Base-by-base conservation (phyloP, 805 yeast species). In the Naumovozyma baii region DNA sequence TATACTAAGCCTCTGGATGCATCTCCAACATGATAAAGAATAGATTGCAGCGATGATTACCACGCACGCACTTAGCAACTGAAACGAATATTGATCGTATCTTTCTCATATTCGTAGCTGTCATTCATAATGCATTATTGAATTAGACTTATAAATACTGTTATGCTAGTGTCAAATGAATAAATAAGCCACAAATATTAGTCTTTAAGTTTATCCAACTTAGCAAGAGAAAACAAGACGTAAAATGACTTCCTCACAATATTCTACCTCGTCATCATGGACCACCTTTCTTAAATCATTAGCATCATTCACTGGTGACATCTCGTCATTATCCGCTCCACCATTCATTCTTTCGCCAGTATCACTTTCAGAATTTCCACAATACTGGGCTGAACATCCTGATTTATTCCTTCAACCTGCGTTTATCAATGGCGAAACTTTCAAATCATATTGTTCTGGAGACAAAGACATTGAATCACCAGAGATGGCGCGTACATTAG, bases 331-430 rank as follows among this genome's bases (percentile, higher is more conserved):
- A 56, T 88, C 98, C 2, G 98, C 98, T 3, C 98, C 98, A 15
- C 96, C 97, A 7, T 92, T 90, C 66, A 92, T 92, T 48, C 70
- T 92, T 48, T 85, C 95, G 3, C 86, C 96, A 18, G 80, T 83
- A 4, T 88, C 96, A 2, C 70, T 86, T 51, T 77, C 77, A 26
- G 98, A 92, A 67, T 92, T 84, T 64, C 83, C 96, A 17, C 90
- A 85, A 61, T 92, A 85, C 66, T 92, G 98, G 96, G 85, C 87
- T 35, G 95, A 88, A 58, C 90, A 85, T 55, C 87, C 88, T 17
- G 90, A 84, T 46, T 69, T 87, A 46, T 74, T 92, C 40, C 63
- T 86, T 39, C 88, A 76, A 29, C 88, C 96, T 26, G 72, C 70
- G 46, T 69, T 69, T 44, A 67, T 57, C 22, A 45, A 46, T 26